These are phyloP conservation scores for Fulvia fulva DNA, from an alignment of 2,329 filamentous ascomycete genomes.

Conservation along the genomic window DNA sequence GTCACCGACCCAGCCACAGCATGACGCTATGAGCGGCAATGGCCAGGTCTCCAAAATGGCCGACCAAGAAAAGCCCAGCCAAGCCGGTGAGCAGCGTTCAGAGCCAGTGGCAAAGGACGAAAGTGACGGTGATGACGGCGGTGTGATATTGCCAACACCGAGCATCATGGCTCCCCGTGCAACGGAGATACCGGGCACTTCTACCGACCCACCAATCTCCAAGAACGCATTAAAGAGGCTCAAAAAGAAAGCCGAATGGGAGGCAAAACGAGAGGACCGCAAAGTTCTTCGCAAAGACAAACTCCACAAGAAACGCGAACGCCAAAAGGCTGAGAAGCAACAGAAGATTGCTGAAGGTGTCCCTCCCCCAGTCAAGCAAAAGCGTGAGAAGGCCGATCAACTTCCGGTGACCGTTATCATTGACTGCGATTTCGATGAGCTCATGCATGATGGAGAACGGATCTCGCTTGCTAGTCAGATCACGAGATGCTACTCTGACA, in stretches of 20 bases:
- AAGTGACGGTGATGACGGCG: neutral
- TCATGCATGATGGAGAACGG: slow-evolving; percentile 83
- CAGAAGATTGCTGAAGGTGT: slow-evolving; percentile 19
- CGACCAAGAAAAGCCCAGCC: neutral
- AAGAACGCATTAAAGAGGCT: slow-evolving; percentile 85
- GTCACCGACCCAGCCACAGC: too few species aligned
- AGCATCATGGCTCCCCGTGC: slow-evolving; percentile 2
- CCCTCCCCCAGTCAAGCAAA: neutral
- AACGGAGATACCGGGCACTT: neutral
- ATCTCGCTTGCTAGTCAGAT: slow-evolving; percentile 80
- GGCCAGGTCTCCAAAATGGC: neutral
- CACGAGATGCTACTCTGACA: slow-evolving; percentile 85
- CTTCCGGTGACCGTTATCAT: slow-evolving; percentile 78
- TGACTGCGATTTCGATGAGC: slow-evolving; percentile 86
- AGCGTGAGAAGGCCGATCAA: slow-evolving; percentile 35
- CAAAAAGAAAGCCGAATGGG: slow-evolving; percentile 68
- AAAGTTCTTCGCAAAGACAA: slow-evolving; percentile 58
- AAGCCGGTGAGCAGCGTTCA: neutral
- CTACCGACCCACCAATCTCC: slow-evolving; percentile 53
- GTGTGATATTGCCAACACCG: neutral
- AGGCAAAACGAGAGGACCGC: slow-evolving; percentile 60
- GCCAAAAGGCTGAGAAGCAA: slow-evolving; percentile 38
- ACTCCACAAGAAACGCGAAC: slow-evolving; percentile 49
- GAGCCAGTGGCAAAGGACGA: neutral
- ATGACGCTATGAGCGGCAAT: neutral